These are phyloP conservation scores for Myrica gale DNA, from an alignment of 306 rosid species.

Conservation along the genomic window DNA sequence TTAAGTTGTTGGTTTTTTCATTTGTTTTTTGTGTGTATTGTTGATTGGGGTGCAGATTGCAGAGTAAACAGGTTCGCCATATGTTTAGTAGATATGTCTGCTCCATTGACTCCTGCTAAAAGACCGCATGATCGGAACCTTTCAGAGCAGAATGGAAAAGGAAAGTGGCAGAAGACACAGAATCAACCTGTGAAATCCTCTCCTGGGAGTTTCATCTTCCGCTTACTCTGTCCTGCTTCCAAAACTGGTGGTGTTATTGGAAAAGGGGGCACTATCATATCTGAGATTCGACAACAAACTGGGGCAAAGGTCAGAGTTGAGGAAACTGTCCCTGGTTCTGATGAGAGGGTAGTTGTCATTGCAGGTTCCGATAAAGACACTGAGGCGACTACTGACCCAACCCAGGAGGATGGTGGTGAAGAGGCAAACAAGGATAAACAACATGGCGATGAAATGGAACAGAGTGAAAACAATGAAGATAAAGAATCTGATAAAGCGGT, in stretches of 20 bases:
- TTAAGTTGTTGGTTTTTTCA: not conserved
- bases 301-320: slow-evolving; percentile 65
- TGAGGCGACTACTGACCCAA: slow-evolving; percentile 41
- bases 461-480: slow-evolving; percentile 25
- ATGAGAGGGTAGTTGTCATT: slow-evolving; percentile 67
- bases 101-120: slow-evolving; percentile 69
- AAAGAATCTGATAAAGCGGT: slow-evolving; percentile 37
- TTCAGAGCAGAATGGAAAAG: slow-evolving; percentile 49
- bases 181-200: slow-evolving; percentile 33
- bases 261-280: slow-evolving; percentile 54
- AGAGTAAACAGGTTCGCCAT: slow-evolving; percentile 17
- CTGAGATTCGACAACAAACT: slow-evolving; percentile 61
- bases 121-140: slow-evolving; percentile 50
- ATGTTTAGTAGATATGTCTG: slow-evolving; percentile 41
- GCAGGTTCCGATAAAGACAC: slow-evolving; percentile 49
- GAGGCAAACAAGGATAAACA: slow-evolving; percentile 35
- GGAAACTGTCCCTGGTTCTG: slow-evolving; percentile 66
- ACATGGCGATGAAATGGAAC: slow-evolving; percentile 31
- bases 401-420: slow-evolving; percentile 40
- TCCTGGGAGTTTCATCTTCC: slow-evolving; percentile 45
- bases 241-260: slow-evolving; percentile 59
- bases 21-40: not conserved
- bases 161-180: slow-evolving; percentile 57
- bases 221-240: slow-evolving; percentile 61
- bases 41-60: slow-evolving; percentile 1